phyloP scores from a whole-genome alignment of 202 grass and related monocot genomes.

The Cymbopogon flexuosus region DNA sequence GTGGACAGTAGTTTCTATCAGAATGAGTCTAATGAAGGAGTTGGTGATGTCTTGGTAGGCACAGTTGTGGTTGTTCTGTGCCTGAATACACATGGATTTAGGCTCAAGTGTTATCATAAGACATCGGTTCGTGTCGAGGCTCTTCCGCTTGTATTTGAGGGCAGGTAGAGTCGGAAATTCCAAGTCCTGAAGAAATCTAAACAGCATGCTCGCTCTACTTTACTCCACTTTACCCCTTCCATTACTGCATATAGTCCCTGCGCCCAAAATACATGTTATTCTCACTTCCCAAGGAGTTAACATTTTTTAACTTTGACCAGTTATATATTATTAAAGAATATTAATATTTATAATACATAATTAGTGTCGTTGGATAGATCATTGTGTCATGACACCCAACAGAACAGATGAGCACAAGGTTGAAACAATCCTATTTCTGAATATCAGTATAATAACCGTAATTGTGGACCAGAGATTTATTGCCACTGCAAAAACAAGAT shows the following conservation, averaged over 20 bases:
- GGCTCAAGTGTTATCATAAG: not conserved
- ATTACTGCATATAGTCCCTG: not conserved
- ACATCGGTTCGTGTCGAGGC: not conserved
- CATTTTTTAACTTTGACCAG: no score
- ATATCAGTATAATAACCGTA: not conserved
- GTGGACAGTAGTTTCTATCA: not conserved
- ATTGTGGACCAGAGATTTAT: constrained; percentile 3
- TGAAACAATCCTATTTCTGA: not conserved
- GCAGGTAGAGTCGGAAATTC: not conserved
- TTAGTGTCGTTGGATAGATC: no score
- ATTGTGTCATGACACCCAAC: not conserved
- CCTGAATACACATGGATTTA: no score
- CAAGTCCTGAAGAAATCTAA: not conserved
- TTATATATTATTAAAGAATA: no score
- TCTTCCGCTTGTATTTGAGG: not conserved
- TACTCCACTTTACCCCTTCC: not conserved
- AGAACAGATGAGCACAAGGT: not conserved
- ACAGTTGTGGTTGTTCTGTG: not conserved
- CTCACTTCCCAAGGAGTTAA: no score
- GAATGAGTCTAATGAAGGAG: not conserved
- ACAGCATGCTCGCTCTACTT: not conserved
- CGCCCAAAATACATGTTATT: no score
- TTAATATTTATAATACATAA: no score
- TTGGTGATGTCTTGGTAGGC: no score
- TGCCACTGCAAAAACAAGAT: not conserved